Conservation (phyloP, 148 eudicot species). For the Simmondsia chinensis region DNA sequence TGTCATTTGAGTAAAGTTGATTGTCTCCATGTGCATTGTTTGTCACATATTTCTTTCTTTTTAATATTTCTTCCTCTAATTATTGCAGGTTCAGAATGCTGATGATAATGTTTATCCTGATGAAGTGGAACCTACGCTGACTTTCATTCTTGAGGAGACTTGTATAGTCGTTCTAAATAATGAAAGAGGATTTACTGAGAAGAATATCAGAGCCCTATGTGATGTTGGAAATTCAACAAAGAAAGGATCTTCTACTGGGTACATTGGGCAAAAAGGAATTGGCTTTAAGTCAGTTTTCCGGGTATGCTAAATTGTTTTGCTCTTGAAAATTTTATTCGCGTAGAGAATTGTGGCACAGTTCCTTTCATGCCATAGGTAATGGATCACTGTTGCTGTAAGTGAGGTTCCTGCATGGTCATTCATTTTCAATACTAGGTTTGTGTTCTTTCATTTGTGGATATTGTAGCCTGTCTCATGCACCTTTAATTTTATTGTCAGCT, state of each 20-base stretch:
- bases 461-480: too few relatives aligned
- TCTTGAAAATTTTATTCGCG: neutral
- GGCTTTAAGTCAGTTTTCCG: slow-evolving; percentile 97
- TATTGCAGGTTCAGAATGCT: slow-evolving; percentile 89
- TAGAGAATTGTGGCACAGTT: too few relatives aligned
- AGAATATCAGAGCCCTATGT: slow-evolving; percentile 91
- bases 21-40: neutral
- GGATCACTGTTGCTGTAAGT: too few relatives aligned
- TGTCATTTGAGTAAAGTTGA: neutral
- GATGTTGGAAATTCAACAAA: slow-evolving; percentile 97
- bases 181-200: slow-evolving; percentile 69
- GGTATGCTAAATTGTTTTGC: slow-evolving; percentile 34
- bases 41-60: neutral
- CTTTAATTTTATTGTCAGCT: too few relatives aligned
- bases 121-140: slow-evolving; percentile 68
- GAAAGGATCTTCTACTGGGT: slow-evolving; percentile 72
- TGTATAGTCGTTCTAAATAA: slow-evolving; percentile 77
- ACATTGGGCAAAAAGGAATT: slow-evolving; percentile 98
- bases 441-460: too few relatives aligned
- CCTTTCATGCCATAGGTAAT: too few relatives aligned
- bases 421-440: too few relatives aligned
- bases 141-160: slow-evolving; percentile 64
- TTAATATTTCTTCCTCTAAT: slow-evolving; percentile 2
- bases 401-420: too few relatives aligned
- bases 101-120: slow-evolving; percentile 78